Percentiles rank a stretch among this genome's conserved stretches.
These are phyloP conservation scores for Puya raimondii DNA, from an alignment of 176 grass and related monocot species.

Conservation along the genomic window DNA sequence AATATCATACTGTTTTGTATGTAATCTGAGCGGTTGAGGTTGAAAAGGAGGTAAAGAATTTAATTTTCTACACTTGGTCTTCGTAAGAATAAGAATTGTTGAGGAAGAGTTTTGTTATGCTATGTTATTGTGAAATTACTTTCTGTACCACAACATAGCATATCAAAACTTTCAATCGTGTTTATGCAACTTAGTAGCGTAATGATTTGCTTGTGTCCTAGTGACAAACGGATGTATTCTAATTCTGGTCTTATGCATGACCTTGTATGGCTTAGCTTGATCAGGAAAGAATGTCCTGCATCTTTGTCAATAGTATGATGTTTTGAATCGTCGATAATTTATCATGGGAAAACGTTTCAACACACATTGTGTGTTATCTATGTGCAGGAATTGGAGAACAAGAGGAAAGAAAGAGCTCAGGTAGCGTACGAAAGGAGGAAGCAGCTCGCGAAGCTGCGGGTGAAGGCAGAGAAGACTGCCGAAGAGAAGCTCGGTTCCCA, in stretches of 20 bases:
- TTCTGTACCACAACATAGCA: no score
- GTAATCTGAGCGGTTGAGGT: no score
- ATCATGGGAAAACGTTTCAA: background rate
- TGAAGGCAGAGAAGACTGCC: constrained; percentile 19
- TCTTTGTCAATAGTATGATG: background rate
- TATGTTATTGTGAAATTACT: no score
- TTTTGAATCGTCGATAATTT: background rate
- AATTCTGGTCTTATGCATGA: background rate
- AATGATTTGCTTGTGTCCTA: background rate
- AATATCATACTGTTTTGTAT: no score
- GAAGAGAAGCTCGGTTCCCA: constrained; percentile 32
- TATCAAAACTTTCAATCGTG: no score
- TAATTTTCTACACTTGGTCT: no score
- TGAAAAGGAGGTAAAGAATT: no score
- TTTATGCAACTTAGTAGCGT: background rate
- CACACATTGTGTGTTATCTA: background rate
- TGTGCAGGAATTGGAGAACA: constrained; percentile 24
- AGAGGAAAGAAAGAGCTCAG: constrained; percentile 24
- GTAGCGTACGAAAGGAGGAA: constrained; percentile 28
- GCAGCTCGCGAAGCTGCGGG: constrained; percentile 18
- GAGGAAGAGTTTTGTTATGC: no score
- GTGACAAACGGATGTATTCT: background rate
- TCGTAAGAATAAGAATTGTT: no score
- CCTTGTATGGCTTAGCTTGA: background rate
- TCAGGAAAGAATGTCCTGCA: background rate